Base-by-base conservation (phyloP, 768 basidiomycete species). In the Mycena galopus region DNA sequence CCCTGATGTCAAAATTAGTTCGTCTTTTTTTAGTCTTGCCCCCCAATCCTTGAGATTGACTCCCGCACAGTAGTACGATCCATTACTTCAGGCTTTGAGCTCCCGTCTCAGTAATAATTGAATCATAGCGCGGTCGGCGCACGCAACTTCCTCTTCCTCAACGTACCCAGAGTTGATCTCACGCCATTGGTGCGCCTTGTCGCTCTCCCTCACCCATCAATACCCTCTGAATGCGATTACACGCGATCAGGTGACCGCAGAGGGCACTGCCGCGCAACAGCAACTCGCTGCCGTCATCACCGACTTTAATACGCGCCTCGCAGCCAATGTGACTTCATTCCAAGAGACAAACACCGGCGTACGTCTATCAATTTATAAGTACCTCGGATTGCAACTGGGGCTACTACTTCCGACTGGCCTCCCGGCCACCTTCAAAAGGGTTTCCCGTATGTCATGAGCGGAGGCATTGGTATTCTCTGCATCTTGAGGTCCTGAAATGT, bases 71-170 rank as follows among this genome's bases (percentile, higher is more conserved):
- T 86, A 79, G 81, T 84, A 74, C 65, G 79, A n/a, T 37, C 53
- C n/a, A 29, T 14, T 21, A 57, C n/a, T 37, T 37, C 35, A 7
- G 35, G 8, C 35, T 7, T 7, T 5, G 23, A 3, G 12, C 2
- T 8, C 56, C 19, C 19, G 56, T n/a, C 56, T 58, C 21, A 23
- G 8, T n/a, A n/a, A n/a, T n/a, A n/a, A n/a, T 51, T 25, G 14
- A n/a, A 44, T 17, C 25, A 17, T 57, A 88, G 88, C 81, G 81
- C 82, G 39, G 85, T 79, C 27, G 92, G 92, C 19, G 92, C 86
- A 10, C 84, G 91, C 47, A 89, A 80, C 79, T 92, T 87, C 83
- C 83, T 88, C 68, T 88, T 89, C 72, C 81, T 80, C 71, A 84
- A 79, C n/a, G 84, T 85, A 17, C 82, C 82, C 5, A 80, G 84